phyloP scores from a whole-genome alignment of 164 flowering plant genomes.

The Liquidambar formosana region DNA sequence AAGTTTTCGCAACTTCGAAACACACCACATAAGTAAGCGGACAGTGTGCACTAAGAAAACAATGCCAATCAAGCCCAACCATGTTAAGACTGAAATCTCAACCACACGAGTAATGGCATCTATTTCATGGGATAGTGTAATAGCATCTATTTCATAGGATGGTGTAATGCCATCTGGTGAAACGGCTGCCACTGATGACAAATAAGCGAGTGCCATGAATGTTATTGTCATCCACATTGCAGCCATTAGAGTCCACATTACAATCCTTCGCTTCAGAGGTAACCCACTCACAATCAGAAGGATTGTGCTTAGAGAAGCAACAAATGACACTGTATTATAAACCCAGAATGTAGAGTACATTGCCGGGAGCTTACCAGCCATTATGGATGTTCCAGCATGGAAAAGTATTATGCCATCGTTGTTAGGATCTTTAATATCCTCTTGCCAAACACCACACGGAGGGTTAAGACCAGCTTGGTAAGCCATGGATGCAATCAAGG shows the following conservation, averaged over 20 bases:
- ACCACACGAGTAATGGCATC: no score
- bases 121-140: no score
- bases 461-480: constrained; percentile 24
- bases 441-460: constrained; percentile 27
- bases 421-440: not conserved
- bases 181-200: no score
- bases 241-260: constrained; percentile 18
- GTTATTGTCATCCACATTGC: constrained; percentile 20
- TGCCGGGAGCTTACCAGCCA: not conserved
- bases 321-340: constrained; percentile 11
- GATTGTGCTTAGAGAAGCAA: constrained; percentile 24
- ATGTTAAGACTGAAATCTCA: no score
- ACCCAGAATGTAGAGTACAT: not conserved
- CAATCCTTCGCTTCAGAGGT: constrained; percentile 6
- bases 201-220: not conserved
- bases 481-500: constrained; percentile 25
- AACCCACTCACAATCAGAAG: constrained; percentile 24
- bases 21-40: no score
- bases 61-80: no score
- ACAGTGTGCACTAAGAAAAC: no score
- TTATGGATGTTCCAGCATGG: constrained; percentile 7
- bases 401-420: not conserved
- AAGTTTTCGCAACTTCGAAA: no score
- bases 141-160: no score
- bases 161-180: no score